Evolutionary conservation across 352 stramenopile genomes (phyloP).

Genomic region (Pythium rishiriense): DNA sequence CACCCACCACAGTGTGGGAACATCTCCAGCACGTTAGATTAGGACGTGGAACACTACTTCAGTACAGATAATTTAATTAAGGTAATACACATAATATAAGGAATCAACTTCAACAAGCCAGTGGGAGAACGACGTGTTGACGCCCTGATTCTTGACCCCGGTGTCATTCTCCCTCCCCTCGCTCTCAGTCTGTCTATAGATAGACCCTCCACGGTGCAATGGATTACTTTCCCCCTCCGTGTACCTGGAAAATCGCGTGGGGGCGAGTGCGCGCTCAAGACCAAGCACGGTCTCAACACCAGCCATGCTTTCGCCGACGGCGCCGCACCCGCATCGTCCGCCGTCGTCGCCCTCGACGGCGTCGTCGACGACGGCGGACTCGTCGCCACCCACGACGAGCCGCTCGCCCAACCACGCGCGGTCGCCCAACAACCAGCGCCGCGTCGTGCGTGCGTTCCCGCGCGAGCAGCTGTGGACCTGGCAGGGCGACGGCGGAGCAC

Average conservation of each 20-base stretch:
- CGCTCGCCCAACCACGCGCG: neutral
- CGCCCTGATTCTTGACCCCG: no score
- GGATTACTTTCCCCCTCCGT: no score
- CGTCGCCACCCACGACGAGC: neutral
- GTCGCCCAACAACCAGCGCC: slow-evolving; percentile 12
- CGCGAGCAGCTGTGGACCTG: slow-evolving; percentile 64
- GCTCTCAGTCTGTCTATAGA: no score
- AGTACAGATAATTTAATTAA: neutral
- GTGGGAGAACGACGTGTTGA: no score
- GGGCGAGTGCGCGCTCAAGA: no score
- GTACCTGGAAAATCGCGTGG: no score
- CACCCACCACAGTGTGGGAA: no score
- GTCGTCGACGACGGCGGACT: neutral
- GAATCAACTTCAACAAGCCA: no score
- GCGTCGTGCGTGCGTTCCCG: slow-evolving; percentile 36
- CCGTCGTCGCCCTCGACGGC: neutral
- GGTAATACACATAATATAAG: slow-evolving; percentile 19
- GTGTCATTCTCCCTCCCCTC: no score
- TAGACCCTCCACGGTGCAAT: no score
- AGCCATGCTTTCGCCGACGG: neutral
- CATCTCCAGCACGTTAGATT: neutral
- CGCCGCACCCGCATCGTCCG: neutral
- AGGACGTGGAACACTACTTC: neutral
- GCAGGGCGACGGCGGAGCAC: slow-evolving; percentile 21
- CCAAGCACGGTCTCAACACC: no score